Evolutionary conservation across 225 moss, liverwort and hornwort species (phyloP).

Genomic region (Asterella californica): DNA sequence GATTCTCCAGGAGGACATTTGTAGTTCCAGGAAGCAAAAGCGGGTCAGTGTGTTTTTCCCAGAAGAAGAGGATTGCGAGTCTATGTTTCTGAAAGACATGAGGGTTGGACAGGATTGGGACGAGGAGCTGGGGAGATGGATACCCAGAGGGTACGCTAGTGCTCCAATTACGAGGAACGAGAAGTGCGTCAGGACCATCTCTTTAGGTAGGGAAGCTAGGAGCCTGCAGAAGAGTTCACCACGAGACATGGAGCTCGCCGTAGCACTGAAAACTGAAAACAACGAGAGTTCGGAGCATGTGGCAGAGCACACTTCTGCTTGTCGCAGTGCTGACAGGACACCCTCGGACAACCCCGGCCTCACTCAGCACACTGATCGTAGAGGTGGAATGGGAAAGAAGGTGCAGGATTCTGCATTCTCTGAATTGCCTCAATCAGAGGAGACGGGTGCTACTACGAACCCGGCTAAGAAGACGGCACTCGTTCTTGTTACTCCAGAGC

Average conservation of each 20-base stretch:
- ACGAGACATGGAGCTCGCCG: conserved; percentile 23
- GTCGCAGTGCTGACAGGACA: conserved; percentile 1
- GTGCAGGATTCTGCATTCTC: background rate
- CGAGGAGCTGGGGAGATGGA: conserved; percentile 49
- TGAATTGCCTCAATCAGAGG: background rate
- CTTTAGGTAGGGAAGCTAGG: conserved; percentile 22
- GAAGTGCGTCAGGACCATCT: conserved; percentile 23
- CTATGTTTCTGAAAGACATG: conserved; percentile 40
- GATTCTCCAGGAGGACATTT: conserved; percentile 40
- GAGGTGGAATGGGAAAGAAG: background rate
- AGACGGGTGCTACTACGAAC: background rate
- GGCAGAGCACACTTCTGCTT: conserved; percentile 7
- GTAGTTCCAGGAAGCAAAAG: conserved; percentile 25
- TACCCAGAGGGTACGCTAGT: conserved; percentile 38
- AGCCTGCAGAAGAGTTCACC: conserved; percentile 1
- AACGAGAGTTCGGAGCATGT: background rate
- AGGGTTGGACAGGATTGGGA: conserved; percentile 61
- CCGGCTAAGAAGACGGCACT: background rate
- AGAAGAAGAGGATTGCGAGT: conserved; percentile 43
- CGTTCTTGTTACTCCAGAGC: background rate
- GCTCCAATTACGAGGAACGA: conserved; percentile 14
- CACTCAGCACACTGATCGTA: background rate
- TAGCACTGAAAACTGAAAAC: conserved; percentile 24
- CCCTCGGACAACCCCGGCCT: background rate
- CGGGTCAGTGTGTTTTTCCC: conserved; percentile 39